These are phyloP conservation scores for Cercospora sojina DNA, from an alignment of 2,329 filamentous ascomycete species.

Conservation along the genomic window DNA sequence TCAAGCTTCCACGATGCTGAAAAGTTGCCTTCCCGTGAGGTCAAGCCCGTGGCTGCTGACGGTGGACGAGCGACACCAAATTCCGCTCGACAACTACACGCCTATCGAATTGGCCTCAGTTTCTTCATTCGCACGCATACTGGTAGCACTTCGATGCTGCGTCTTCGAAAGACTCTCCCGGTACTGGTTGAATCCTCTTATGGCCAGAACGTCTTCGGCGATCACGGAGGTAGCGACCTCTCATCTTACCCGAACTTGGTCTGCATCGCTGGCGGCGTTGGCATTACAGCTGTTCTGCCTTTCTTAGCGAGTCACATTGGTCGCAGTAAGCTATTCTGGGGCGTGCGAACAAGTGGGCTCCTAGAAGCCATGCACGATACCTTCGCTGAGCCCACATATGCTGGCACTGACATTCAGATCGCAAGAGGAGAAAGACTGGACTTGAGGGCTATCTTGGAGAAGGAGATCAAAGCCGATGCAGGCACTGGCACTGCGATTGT, in stretches of 20 bases:
- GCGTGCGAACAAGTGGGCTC: slow-evolving; percentile 33
- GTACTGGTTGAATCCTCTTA: slow-evolving; percentile 46
- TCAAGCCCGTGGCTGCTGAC: background rate
- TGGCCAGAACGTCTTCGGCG: slow-evolving; percentile 20
- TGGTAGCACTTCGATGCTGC: slow-evolving; percentile 40
- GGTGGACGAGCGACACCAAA: background rate
- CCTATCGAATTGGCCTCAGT: slow-evolving; percentile 33
- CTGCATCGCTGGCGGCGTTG: slow-evolving; percentile 51
- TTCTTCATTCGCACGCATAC: slow-evolving; percentile 41
- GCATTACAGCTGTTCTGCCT: slow-evolving; percentile 49
- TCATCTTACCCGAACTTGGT: slow-evolving; percentile 35
- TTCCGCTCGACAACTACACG: background rate
- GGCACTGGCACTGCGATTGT: slow-evolving; percentile 40
- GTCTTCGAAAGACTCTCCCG: slow-evolving; percentile 2
- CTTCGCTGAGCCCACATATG: slow-evolving; percentile 26
- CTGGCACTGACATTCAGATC: slow-evolving; percentile 40
- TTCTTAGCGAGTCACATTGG: slow-evolving; percentile 36
- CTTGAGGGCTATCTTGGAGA: slow-evolving; percentile 34
- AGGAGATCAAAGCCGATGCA: slow-evolving; percentile 36
- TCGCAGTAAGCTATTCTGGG: slow-evolving; percentile 43
- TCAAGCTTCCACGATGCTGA: background rate
- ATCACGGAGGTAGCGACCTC: background rate
- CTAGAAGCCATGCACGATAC: slow-evolving; percentile 25
- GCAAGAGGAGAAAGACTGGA: slow-evolving; percentile 40
- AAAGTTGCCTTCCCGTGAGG: slow-evolving; percentile 4